Evolutionary conservation across 2,329 filamentous ascomycete genomes (phyloP).

Genomic region (Fusarium tjaetaba): DNA sequence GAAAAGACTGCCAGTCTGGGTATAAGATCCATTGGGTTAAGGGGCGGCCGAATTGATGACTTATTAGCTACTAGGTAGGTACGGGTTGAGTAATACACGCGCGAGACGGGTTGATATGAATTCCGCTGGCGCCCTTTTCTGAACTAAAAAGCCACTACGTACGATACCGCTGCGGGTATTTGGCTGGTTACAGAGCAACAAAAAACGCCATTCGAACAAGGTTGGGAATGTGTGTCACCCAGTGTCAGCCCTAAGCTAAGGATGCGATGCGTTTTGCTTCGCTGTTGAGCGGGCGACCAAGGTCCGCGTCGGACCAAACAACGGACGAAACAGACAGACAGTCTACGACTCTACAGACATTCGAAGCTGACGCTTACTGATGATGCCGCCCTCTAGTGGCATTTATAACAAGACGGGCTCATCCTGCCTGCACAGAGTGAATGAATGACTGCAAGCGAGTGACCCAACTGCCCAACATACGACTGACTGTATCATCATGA

Average conservation of each 20-base stretch:
- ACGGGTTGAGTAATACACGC: slow-evolving; percentile 16
- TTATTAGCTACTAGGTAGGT: neutral
- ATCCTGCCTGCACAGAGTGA: neutral
- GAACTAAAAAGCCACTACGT: neutral
- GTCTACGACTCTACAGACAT: neutral
- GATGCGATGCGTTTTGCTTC: too few relatives aligned
- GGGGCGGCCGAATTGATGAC: neutral
- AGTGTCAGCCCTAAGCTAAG: slow-evolving; percentile 36
- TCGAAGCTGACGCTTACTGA: slow-evolving; percentile 20
- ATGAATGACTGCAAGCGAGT: neutral
- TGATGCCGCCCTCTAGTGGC: neutral
- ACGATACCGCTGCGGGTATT: neutral
- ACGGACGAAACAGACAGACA: slow-evolving; percentile 28
- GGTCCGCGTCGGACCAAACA: slow-evolving; percentile 20
- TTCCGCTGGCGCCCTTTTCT: slow-evolving; percentile 6
- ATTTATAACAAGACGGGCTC: neutral
- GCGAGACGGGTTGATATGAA: slow-evolving; percentile 6
- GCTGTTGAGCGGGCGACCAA: neutral
- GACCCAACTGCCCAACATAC: neutral
- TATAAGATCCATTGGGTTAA: slow-evolving; percentile 15
- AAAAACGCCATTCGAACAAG: slow-evolving; percentile 1
- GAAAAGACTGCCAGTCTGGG: neutral
- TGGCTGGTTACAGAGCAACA: slow-evolving; percentile 9
- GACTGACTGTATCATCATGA: slow-evolving; percentile 5
- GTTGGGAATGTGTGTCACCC: slow-evolving; percentile 18